Evolutionary conservation across 2,329 filamentous ascomycete species (phyloP).

Genomic region (Byssoonygena ceratinophila): DNA sequence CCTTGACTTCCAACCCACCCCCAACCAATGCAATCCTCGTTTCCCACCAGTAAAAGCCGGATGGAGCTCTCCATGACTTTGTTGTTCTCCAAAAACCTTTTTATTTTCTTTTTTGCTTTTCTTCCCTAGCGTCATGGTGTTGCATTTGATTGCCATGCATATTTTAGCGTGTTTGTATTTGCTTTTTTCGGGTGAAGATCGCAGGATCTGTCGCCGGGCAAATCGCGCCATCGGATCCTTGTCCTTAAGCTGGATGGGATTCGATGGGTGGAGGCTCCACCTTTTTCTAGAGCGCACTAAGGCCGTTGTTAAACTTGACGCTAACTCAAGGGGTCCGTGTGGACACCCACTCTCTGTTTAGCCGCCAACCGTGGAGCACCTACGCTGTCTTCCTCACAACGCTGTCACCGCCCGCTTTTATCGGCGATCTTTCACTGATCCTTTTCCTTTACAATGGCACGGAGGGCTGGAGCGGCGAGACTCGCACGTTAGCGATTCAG

Average conservation of each 20-base stretch:
- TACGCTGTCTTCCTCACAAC: slow-evolving; percentile 91
- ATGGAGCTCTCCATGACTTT: neutral
- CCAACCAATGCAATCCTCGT: neutral
- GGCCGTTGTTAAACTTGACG: slow-evolving; percentile 11
- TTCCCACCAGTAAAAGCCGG: neutral
- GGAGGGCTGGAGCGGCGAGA: slow-evolving; percentile 46
- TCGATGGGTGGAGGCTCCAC: neutral
- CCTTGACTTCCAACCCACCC: neutral
- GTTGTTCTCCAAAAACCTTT: neutral
- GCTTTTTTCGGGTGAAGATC: slow-evolving; percentile 13
- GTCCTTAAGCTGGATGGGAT: neutral
- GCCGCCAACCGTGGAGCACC: slow-evolving; percentile 83
- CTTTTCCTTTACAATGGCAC: slow-evolving; percentile 60
- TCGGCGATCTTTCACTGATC: slow-evolving; percentile 64
- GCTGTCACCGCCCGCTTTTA: slow-evolving; percentile 74
- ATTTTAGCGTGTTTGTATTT: slow-evolving; percentile 7
- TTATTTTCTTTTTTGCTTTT: neutral
- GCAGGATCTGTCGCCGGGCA: slow-evolving; percentile 6
- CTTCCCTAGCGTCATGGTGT: slow-evolving; percentile 8
- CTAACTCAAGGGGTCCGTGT: slow-evolving; percentile 23
- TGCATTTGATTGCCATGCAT: slow-evolving; percentile 10
- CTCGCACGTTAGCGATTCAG: slow-evolving; percentile 48
- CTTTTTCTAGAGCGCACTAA: slow-evolving; percentile 9
- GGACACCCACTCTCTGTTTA: slow-evolving; percentile 30
- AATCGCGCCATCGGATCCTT: slow-evolving; percentile 7